These are phyloP conservation scores for Graphilbum ipis-grandicollis DNA, from an alignment of 2,329 filamentous ascomycete genomes.

Conservation along the genomic window DNA sequence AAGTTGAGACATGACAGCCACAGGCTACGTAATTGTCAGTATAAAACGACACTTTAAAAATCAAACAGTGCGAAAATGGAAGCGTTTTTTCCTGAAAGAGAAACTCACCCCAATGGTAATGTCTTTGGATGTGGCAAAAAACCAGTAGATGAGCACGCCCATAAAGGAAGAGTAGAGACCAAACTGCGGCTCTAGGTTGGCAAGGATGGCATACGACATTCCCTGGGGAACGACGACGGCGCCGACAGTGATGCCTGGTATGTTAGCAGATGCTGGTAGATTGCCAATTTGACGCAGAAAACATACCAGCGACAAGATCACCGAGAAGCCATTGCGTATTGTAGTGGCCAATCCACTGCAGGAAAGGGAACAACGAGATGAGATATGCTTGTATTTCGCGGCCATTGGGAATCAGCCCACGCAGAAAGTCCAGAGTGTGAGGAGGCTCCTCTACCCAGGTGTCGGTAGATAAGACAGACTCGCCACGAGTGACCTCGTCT, in stretches of 20 bases:
- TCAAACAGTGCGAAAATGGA: too few species aligned
- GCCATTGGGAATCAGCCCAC: conserved; percentile 41
- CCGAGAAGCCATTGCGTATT: conserved; percentile 79
- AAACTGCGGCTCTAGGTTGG: conserved; percentile 62
- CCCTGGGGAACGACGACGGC: conserved; percentile 77
- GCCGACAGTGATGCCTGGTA: conserved; percentile 36
- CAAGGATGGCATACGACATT: conserved; percentile 86
- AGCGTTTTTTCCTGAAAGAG: not conserved
- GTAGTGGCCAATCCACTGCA: conserved; percentile 77
- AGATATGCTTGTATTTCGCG: conserved; percentile 41
- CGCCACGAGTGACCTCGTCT: conserved; percentile 55
- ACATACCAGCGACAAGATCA: conserved; percentile 71
- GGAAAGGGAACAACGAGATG: conserved; percentile 66
- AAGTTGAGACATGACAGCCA: conserved; percentile 87
- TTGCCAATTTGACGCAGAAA: too few species aligned
- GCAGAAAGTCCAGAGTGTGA: conserved; percentile 54
- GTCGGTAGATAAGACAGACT: conserved; percentile 65
- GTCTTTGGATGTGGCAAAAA: conserved; percentile 95
- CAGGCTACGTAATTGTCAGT: conserved; percentile 27
- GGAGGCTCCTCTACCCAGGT: conserved; percentile 75
- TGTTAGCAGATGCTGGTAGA: too few species aligned
- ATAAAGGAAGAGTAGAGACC: conserved; percentile 94
- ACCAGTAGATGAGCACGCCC: conserved; percentile 89
- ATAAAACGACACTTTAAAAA: too few species aligned
- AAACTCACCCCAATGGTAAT: conserved; percentile 78